These are phyloP conservation scores for Aspergillus funiculosus DNA, from an alignment of 495 filamentous ascomycete species.

Conservation along the genomic window DNA sequence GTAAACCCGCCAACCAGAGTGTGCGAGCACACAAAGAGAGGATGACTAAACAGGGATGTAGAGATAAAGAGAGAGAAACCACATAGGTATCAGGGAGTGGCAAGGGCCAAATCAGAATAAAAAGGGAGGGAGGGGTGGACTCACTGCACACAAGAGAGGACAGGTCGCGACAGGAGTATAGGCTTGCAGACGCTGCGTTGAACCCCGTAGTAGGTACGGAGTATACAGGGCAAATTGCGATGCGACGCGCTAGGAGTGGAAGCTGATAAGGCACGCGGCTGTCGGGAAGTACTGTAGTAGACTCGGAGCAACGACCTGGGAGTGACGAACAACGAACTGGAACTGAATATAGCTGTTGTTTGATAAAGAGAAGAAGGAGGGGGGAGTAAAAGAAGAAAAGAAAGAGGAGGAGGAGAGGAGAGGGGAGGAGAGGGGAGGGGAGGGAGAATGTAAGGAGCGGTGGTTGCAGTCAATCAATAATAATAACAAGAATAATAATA, in stretches of 20 bases:
- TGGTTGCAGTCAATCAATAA: slow-evolving; percentile 14
- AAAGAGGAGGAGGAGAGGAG: slow-evolving; percentile 10
- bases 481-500: no score
- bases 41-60: slow-evolving; percentile 7
- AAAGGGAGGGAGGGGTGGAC: background rate
- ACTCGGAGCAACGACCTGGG: background rate
- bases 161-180: slow-evolving; percentile 7
- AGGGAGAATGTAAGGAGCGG: slow-evolving; percentile 9
- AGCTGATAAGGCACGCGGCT: slow-evolving; percentile 19
- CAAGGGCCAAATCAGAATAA: background rate
- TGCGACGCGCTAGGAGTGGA: slow-evolving; percentile 26
- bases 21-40: background rate
- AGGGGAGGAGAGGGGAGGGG: slow-evolving; percentile 5
- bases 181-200: slow-evolving; percentile 16
- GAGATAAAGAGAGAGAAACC: background rate
- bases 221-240: slow-evolving; percentile 16
- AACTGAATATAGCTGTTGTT: slow-evolving; percentile 9
- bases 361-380: slow-evolving; percentile 11
- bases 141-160: slow-evolving; percentile 11
- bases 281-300: background rate
- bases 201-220: slow-evolving; percentile 13
- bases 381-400: slow-evolving; percentile 6
- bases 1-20: slow-evolving; percentile 12
- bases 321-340: slow-evolving; percentile 9
- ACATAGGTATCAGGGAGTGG: slow-evolving; percentile 1